Conservation (phyloP, 495 filamentous ascomycete genomes). For the Tuber calosporum region DNA sequence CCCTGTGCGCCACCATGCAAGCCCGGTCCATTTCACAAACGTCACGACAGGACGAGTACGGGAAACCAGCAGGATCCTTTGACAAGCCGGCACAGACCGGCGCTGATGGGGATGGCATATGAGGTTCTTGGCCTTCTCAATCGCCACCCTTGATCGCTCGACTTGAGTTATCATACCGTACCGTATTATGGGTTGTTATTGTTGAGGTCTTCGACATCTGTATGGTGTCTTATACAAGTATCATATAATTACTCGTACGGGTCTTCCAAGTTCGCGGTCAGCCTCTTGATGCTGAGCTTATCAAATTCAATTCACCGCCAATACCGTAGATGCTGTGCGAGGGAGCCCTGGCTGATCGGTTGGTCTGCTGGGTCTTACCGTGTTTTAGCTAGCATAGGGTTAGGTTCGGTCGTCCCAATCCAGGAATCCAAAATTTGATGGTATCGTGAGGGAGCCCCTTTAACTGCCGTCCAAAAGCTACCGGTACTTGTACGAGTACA, state of each 20-base stretch:
- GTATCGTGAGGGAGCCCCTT: neutral
- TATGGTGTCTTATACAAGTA: neutral
- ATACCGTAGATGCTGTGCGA: no score
- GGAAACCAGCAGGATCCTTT: neutral
- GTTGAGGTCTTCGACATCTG: neutral
- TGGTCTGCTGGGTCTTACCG: neutral
- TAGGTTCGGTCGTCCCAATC: neutral
- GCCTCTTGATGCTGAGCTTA: no score
- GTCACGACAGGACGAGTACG: no score
- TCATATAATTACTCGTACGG: no score
- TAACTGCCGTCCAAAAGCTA: neutral
- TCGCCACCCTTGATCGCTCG: neutral
- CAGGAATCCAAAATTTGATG: neutral
- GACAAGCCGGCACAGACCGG: neutral
- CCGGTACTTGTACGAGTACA: no score
- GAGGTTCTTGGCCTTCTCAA: neutral
- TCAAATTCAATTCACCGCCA: no score
- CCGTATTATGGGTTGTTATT: neutral
- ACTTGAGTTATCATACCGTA: neutral
- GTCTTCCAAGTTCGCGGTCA: neutral
- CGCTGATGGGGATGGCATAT: neutral
- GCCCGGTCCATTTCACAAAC: no score
- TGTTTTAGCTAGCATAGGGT: neutral
- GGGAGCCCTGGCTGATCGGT: neutral
- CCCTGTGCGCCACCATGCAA: no score